Percentiles rank a stretch among this genome's conserved stretches.
These are phyloP conservation scores for Pichia ethanolica DNA, from an alignment of 805 yeast species.

Conservation along the genomic window DNA sequence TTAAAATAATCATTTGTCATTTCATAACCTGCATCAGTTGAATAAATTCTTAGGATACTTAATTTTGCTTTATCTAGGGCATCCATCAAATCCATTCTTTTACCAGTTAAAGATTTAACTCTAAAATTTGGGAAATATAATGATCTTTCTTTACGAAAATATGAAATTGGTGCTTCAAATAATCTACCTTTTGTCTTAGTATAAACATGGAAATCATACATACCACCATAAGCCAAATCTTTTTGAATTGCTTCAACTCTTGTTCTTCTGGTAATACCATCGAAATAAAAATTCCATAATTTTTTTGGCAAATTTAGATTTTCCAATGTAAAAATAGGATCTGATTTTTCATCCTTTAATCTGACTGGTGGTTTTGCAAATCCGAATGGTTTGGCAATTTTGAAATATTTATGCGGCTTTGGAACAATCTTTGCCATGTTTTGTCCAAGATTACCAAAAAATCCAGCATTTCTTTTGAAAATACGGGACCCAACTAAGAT, in stretches of 20 bases:
- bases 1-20: constrained; percentile 57
- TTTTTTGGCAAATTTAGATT: constrained; percentile 25
- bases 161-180: constrained; percentile 74
- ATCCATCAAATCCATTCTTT: constrained; percentile 29
- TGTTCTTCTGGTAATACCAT: constrained; percentile 29
- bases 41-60: constrained; percentile 56
- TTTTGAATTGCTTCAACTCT: constrained; percentile 37
- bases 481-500: neutral
- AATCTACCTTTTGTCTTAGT: constrained; percentile 77
- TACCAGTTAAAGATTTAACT: constrained; percentile 43
- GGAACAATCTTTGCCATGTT: constrained; percentile 26
- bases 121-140: constrained; percentile 75
- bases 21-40: constrained; percentile 63
- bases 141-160: constrained; percentile 65
- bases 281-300: constrained; percentile 29
- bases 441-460: constrained; percentile 29
- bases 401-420: constrained; percentile 27
- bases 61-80: constrained; percentile 40
- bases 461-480: constrained; percentile 18
- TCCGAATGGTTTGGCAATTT: constrained; percentile 28
- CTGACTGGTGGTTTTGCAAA: constrained; percentile 22
- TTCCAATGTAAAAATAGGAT: constrained; percentile 20
- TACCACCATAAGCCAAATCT: constrained; percentile 62
- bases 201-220: constrained; percentile 56
- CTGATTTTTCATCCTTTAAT: constrained; percentile 16